These are phyloP conservation scores for Penicillium sp. DNA, from an alignment of 2,329 filamentous ascomycete species.

Conservation along the genomic window DNA sequence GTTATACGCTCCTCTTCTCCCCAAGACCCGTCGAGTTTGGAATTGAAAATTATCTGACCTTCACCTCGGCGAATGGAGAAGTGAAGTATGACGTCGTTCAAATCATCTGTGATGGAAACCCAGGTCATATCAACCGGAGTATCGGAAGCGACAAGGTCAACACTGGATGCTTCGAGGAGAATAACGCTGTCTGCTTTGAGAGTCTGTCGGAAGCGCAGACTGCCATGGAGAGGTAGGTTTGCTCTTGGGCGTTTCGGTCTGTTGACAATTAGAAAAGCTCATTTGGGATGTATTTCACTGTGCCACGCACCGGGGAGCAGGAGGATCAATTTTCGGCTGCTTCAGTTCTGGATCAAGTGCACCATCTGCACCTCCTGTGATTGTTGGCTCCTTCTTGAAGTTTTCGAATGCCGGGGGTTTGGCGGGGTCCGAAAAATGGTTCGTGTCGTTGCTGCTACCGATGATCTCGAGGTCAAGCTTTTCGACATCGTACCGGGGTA, in stretches of 20 bases:
- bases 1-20: conserved; percentile 6
- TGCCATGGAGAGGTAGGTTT: conserved; percentile 4
- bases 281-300: not conserved
- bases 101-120: conserved; percentile 2
- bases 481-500: conserved; percentile 11
- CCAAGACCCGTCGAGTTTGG: conserved; percentile 7
- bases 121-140: conserved; percentile 5
- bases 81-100: conserved; percentile 1
- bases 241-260: conserved; percentile 8
- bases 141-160: conserved; percentile 1
- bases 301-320: not conserved
- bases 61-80: conserved; percentile 6
- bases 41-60: conserved; percentile 8
- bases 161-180: conserved; percentile 5
- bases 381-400: conserved; percentile 12
- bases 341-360: conserved; percentile 10
- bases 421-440: conserved; percentile 6
- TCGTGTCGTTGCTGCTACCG: conserved; percentile 12
- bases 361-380: conserved; percentile 12
- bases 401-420: conserved; percentile 4
- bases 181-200: conserved; percentile 11
- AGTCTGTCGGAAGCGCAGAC: not conserved
- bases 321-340: conserved; percentile 5
- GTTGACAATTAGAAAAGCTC: not conserved
- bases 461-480: conserved; percentile 13